Percentiles rank a stretch among this genome's conserved stretches.
Evolutionary conservation across 2,329 filamentous ascomycete species (phyloP).

Genomic region (Tetracladium maxilliforme): DNA sequence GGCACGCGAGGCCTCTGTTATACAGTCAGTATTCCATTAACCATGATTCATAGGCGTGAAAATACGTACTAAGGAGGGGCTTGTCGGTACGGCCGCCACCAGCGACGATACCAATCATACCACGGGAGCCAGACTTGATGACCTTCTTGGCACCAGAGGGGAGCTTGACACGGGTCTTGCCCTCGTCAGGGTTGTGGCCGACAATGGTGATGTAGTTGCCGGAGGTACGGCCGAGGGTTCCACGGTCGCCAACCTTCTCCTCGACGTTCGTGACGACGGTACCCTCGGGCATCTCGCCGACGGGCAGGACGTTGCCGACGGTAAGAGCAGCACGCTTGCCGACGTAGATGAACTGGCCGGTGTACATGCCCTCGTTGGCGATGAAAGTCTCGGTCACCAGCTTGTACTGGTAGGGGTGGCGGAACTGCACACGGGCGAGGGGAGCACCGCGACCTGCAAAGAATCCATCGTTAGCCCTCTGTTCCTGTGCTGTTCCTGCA

Average conservation of each 20-base stretch:
- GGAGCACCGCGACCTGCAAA: conserved; percentile 91
- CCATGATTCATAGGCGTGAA: conserved; percentile 6
- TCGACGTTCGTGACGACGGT: conserved; percentile 99
- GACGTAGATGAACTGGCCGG: conserved; percentile 99
- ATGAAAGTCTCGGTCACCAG: conserved; percentile 98
- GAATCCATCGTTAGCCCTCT: too few species aligned
- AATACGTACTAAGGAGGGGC: conserved; percentile 73
- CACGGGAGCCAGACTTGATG: conserved; percentile 77
- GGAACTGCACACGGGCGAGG: conserved; percentile 92
- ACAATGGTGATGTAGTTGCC: conserved; percentile 99
- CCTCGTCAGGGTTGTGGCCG: conserved; percentile 95
- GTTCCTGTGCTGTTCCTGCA: too few species aligned
- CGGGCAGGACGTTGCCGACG: conserved; percentile 93
- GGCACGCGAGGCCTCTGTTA: conserved; percentile 86
- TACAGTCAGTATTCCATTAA: conserved; percentile 21
- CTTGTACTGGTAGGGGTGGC: conserved; percentile 97
- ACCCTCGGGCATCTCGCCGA: conserved; percentile 93
- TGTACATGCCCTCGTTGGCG: conserved; percentile 99
- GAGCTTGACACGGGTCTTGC: conserved; percentile 99
- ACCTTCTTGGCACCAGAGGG: conserved; percentile 99
- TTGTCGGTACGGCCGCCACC: conserved; percentile 99
- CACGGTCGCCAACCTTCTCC: conserved; percentile 96
- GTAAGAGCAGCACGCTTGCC: conserved; percentile 97
- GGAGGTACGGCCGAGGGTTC: conserved; percentile 88
- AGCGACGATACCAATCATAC: conserved; percentile 99